These are phyloP conservation scores for Amanita rubescens DNA, from an alignment of 768 basidiomycete genomes.

Conservation along the genomic window DNA sequence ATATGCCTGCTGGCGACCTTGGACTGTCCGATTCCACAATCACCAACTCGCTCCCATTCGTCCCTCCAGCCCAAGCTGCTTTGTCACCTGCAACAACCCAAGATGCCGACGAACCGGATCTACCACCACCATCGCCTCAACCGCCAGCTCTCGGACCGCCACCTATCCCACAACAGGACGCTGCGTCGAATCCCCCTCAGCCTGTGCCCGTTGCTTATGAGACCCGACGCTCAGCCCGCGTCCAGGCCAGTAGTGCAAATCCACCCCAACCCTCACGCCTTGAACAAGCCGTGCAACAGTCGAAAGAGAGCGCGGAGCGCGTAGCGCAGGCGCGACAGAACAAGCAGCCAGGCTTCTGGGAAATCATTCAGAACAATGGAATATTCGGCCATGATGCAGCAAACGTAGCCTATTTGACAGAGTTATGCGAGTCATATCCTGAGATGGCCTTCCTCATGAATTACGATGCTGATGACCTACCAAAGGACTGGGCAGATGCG, in stretches of 20 bases:
- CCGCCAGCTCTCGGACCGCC: no score
- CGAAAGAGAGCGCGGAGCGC: neutral
- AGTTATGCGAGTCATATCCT: neutral
- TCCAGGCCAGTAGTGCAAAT: neutral
- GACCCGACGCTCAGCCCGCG: no score
- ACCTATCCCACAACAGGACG: no score
- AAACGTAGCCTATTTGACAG: neutral
- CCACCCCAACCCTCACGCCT: conserved; percentile 4
- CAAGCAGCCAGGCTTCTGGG: neutral
- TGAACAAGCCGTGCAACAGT: neutral
- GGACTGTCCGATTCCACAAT: no score
- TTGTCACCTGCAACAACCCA: no score
- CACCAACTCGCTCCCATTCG: no score
- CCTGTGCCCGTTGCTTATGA: no score
- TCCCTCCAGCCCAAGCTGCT: no score
- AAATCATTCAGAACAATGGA: neutral
- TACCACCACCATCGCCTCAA: no score
- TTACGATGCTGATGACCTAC: neutral
- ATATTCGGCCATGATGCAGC: neutral
- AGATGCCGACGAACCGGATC: no score
- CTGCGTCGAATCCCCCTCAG: no score
- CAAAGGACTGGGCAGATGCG: neutral
- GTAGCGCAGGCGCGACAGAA: neutral
- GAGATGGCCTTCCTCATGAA: neutral
- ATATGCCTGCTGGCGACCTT: no score